Percentiles rank a stretch among this genome's conserved stretches.
These are phyloP conservation scores for Solanum bukasovii DNA, from an alignment of 257 asterid genomes.

Conservation along the genomic window DNA sequence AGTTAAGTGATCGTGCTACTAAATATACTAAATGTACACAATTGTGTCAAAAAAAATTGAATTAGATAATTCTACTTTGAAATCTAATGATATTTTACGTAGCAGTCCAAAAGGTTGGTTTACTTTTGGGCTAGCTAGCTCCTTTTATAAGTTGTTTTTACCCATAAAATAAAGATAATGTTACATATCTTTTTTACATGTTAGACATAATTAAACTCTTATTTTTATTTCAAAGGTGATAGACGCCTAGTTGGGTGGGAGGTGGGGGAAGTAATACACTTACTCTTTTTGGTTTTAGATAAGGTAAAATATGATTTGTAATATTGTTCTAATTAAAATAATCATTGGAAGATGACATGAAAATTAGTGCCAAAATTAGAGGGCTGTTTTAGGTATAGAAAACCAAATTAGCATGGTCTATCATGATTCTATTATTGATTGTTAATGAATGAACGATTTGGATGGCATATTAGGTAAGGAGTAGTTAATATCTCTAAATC, in stretches of 20 bases:
- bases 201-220: not conserved
- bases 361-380: not conserved
- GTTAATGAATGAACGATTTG: not conserved
- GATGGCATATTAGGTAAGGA: constrained; percentile 26
- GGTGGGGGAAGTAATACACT: not conserved
- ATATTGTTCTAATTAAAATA: not conserved
- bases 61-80: not conserved
- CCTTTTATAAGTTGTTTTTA: not conserved
- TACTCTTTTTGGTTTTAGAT: not conserved
- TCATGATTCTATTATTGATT: not conserved
- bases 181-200: not conserved
- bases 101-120: not conserved
- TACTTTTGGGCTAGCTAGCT: not conserved
- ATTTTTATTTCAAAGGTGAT: not conserved
- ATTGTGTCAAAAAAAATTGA: not conserved
- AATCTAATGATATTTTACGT: no score
- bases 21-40: not conserved
- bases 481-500: constrained; percentile 27
- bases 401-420: not conserved
- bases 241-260: not conserved
- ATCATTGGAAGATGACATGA: not conserved
- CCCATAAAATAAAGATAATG: not conserved
- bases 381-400: not conserved
- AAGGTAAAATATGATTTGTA: not conserved
- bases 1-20: not conserved